A percentile compares a stretch with the other conserved stretches of the same genome.
Evolutionary conservation across 495 filamentous ascomycete genomes (phyloP).

Genomic region (Podospora sp.): DNA sequence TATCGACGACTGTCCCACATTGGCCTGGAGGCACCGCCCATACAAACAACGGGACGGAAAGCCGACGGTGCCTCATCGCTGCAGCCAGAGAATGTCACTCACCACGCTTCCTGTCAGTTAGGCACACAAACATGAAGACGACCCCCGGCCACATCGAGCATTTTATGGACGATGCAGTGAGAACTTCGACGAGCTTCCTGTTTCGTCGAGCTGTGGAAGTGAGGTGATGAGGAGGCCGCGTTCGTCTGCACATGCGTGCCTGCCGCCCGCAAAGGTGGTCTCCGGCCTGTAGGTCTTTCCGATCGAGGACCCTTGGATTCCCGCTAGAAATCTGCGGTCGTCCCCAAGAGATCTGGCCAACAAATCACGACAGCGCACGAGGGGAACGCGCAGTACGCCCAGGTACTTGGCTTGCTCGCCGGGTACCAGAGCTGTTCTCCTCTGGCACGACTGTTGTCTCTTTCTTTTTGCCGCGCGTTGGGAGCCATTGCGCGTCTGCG

Average conservation of each 20-base stretch:
- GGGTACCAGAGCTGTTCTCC: conserved; percentile 22
- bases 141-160: background rate
- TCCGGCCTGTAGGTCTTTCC: background rate
- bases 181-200: background rate
- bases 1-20: conserved; percentile 19
- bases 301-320: background rate
- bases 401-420: conserved; percentile 25
- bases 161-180: background rate
- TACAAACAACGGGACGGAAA: conserved; percentile 12
- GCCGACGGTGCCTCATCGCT: conserved; percentile 9
- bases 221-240: background rate
- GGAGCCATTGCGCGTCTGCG: background rate
- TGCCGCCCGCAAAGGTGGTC: background rate
- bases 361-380: background rate
- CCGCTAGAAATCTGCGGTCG: background rate
- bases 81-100: conserved; percentile 18
- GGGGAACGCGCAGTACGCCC: conserved; percentile 27
- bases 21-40: conserved; percentile 15
- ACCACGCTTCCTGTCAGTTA: conserved; percentile 17
- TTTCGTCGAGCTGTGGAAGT: background rate
- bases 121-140: conserved; percentile 18
- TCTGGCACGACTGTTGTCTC: background rate
- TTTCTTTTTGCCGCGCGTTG: background rate
- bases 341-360: background rate
- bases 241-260: background rate